Evolutionary conservation across 2,329 filamentous ascomycete genomes (phyloP), one percentile per base, ranked within the genome.

Genomic region (Davidsoniella eucalypti): DNA sequence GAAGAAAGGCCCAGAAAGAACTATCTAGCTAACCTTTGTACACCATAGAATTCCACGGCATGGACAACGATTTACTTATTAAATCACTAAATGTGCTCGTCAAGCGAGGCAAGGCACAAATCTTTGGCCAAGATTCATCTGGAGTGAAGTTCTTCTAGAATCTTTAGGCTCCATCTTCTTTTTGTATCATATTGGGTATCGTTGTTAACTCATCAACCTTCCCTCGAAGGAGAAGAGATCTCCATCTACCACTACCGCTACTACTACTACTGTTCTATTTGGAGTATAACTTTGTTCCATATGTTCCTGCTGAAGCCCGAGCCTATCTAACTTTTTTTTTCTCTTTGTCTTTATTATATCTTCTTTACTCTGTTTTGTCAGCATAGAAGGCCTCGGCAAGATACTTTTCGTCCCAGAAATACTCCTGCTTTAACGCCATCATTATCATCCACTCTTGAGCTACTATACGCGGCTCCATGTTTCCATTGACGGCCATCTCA

Each of bases 131-230:
- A 49, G 87, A 90, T 61, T 84, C 85, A 54, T 78, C 84, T 60
- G 92, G 92, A 59, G 87, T 96, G 56, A 98, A 98, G 69, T 96
- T 98, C 69, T 96, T 96, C 63, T 23, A 23, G 21, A 23, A 23
- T 23, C 5, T 5, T 23, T 95, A 69, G 80, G 44, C 18, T 18
- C 29, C 16, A 23, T 23, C 21, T 23, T 23, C 5, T 33, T 33
- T 12, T 33, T 33, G 29, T 33, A 12, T 33, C 12, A 3, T 33
- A 33, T 33, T 33, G 29, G 29, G 29, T 33, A 33, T 33, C 29
- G 29, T 33, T 33, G 9, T 33, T 33, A 23, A 33, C 29, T 33
- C 29, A 33, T 33, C 2, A 33, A 33, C 29, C 2, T 9, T 36
- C 17, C 21, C 36, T 18, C 36, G 25, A 41, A 48, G 16, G n/a